Evolutionary conservation across 176 grass and related monocot genomes (phyloP), one percentile per base, ranked within the genome.

Genomic region (Oryza australiensis): DNA sequence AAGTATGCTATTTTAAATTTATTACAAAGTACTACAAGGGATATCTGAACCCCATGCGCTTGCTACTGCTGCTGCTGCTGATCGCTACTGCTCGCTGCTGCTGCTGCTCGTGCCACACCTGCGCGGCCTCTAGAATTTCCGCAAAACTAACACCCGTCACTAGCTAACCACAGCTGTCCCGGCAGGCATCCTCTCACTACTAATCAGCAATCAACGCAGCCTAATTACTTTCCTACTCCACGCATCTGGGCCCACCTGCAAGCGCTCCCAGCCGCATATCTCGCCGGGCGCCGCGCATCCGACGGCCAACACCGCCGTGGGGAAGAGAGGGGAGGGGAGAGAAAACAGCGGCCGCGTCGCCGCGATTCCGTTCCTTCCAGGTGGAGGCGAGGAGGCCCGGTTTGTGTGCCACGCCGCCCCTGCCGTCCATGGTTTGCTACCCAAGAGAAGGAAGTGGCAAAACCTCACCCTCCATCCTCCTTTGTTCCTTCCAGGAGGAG

Each of bases 331-430:
- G n/a, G n/a, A n/a, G n/a, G n/a, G n/a, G n/a, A n/a, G n/a, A n/a
- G 64, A 37, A 83, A 89, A 89, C 82, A 70, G 28, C 81, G 69
- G 59, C 42, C 59, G 59, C 74, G 24, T 41, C 28, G n/a, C 63
- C 30, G n/a, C n/a, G n/a, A n/a, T n/a, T n/a, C n/a, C n/a, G n/a
- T n/a, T n/a, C n/a, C n/a, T n/a, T 64, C 27, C 80, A 73, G 87
- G 72, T 85, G 77, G 66, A 89, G 9, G 41, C 53, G 3, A 13
- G 28, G 55, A 76, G 71, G 80, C 65, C 66, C 32, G 77, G 81
- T 71, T 81, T 89, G 7, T 32, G 15, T 9, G 71, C 71, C 42
- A 76, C 80, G 80, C 67, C 84, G 84, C 76, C 29, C 67, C n/a
- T n/a, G 27, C 34, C 34, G 34, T n/a, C n/a, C 40, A 51, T 15